A percentile compares a stretch with the other conserved stretches of the same genome.
Evolutionary conservation across 2,329 filamentous ascomycete genomes (phyloP).

Genomic region (Trichophyton equinum): DNA sequence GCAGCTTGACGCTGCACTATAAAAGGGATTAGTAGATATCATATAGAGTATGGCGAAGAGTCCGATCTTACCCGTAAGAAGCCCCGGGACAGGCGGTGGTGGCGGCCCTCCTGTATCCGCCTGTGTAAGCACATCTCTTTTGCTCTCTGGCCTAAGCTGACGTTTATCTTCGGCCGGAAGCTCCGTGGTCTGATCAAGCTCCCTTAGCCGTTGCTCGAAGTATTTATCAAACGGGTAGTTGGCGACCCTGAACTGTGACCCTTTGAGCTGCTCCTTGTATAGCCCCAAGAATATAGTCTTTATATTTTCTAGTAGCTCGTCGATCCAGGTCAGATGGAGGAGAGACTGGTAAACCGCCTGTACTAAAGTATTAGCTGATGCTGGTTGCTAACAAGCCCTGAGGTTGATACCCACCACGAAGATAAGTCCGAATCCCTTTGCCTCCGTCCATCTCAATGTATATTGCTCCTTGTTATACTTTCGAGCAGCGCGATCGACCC

Average conservation of each 20-base stretch:
- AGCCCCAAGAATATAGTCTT: conserved; percentile 81
- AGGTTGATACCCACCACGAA: conserved; percentile 60
- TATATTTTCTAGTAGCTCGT: conserved; percentile 91
- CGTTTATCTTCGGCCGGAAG: conserved; percentile 37
- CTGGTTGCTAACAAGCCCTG: neutral
- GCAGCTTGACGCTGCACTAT: conserved; percentile 35
- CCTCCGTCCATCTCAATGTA: conserved; percentile 83
- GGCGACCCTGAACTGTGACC: conserved; percentile 62
- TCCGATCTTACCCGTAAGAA: conserved; percentile 36
- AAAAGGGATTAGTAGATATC: neutral
- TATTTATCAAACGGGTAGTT: conserved; percentile 84
- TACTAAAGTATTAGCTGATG: neutral
- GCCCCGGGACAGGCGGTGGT: conserved; percentile 40
- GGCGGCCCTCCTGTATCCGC: conserved; percentile 40
- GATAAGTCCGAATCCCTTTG: conserved; percentile 85
- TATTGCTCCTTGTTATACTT: conserved; percentile 85
- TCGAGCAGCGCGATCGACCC: conserved; percentile 51
- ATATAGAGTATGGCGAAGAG: neutral
- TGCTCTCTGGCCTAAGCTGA: conserved; percentile 26
- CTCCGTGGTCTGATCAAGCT: conserved; percentile 42
- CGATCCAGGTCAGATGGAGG: conserved; percentile 90
- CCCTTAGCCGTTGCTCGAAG: conserved; percentile 82
- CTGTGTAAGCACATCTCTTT: conserved; percentile 34
- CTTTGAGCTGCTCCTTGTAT: conserved; percentile 77
- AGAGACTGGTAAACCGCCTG: conserved; percentile 95